Base-by-base conservation (phyloP, 140 eudicot genomes). In the Oenanthe javanica region DNA sequence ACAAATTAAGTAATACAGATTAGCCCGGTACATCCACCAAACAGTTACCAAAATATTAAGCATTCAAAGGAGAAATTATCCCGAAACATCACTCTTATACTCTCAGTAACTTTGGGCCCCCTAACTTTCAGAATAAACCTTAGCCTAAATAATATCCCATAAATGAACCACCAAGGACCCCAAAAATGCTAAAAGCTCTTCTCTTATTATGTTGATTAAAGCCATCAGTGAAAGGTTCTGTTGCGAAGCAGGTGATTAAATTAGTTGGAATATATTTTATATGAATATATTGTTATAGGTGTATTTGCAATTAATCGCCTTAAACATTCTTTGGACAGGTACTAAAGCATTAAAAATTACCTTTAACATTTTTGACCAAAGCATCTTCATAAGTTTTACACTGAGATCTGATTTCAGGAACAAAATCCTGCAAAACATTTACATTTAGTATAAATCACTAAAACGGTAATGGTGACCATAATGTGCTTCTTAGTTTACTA, bases 361-460 rank as follows among this genome's bases (percentile, higher is more conserved):
- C 97, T 88, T 90, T 93, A 64, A 90, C 83, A 77, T 85, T 88
- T 67, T 52, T 82, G 83, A 93, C 79, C 80, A 86, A 91, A 52
- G 91, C 89, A 77, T 90, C 94, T 86, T 93, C 98, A 43, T 91
- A 90, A 73, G 78, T 84, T 82, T 77, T 82, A 80, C 86, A 93
- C 23, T 81, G 90, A 77, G 85, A 11, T 77, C 85, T 84, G 67
- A 86, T 77, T 78, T 88, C 87, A 52, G 85, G 92, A 83, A 90
- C 81, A 31, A 89, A 90, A 72, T 88, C 98, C 98, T 93, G 92
- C 72, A 88, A 85, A 31, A 42, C 61, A 67, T 52, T 15, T 14
- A 77, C 47, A 59, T 45, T 42, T 66, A 48, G 79, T 69, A 76
- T 19, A 45, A 18, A 77, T 55, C 61, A 61, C 55, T 66, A 64